phyloP scores from a whole-genome alignment of 805 yeast species.

The Candida alai region DNA sequence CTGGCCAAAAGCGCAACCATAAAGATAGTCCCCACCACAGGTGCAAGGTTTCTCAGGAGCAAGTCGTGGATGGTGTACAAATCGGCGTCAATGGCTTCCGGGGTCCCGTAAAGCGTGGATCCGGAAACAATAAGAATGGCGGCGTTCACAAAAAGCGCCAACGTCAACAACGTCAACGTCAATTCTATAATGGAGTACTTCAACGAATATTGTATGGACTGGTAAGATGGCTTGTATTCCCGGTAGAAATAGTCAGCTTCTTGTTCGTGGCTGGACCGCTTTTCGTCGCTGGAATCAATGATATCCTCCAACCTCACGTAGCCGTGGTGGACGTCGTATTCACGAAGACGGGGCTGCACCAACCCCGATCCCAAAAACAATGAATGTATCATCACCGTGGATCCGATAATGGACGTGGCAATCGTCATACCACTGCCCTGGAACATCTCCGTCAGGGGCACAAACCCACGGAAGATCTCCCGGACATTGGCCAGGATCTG shows the following conservation, averaged over 20 bases:
- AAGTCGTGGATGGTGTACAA: conserved; percentile 71
- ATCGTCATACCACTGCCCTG: conserved; percentile 41
- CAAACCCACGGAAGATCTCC: conserved; percentile 41
- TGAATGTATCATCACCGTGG: conserved; percentile 52
- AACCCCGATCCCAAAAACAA: conserved; percentile 47
- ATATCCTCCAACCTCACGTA: conserved; percentile 21
- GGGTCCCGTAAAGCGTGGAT: conserved; percentile 65
- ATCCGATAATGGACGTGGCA: conserved; percentile 46
- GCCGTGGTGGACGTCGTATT: conserved; percentile 39
- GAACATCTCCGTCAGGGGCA: conserved; percentile 41
- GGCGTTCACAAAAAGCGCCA: conserved; percentile 84
- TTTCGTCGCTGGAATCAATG: conserved; percentile 8
- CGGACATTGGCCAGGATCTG: conserved; percentile 29
- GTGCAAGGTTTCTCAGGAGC: conserved; percentile 57
- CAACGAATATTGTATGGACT: conserved; percentile 71
- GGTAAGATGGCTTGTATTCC: conserved; percentile 62
- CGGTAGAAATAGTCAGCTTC: conserved; percentile 32
- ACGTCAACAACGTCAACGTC: conserved; percentile 62
- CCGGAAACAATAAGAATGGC: conserved; percentile 83
- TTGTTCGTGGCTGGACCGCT: conserved; percentile 6
- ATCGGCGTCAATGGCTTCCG: conserved; percentile 78
- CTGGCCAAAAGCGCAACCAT: conserved; percentile 80
- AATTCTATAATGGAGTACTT: conserved; percentile 72
- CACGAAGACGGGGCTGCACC: conserved; percentile 46
- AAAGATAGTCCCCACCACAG: conserved; percentile 78